Base-by-base conservation (phyloP, 139 green algal species). In the Chlorella sp. region DNA sequence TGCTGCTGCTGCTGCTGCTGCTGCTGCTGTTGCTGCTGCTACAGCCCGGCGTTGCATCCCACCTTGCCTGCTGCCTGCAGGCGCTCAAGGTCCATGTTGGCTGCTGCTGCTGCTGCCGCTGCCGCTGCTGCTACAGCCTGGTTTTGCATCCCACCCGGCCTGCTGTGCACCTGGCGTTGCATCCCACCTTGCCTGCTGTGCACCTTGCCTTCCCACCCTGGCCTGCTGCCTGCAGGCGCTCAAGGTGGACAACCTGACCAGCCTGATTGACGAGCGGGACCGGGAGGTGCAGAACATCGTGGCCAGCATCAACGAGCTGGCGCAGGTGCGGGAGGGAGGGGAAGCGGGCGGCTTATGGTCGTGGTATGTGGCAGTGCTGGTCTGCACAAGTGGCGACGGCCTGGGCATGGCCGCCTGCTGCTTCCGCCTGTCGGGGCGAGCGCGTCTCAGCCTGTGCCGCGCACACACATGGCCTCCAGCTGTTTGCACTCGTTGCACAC, bases 211-310 rank as follows among this genome's bases (percentile, higher is more conserved):
- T 30, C 7, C 43, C 32, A 1, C 40, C 36, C 60, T 34, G 40
- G 40, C 32, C 28, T 69, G 9, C 46, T 54, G 46, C 46, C 51
- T 80, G 86, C 89, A 94, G 83, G 67, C 85, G 13, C 70, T 87
- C 62, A 76, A 90, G 44, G 86, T 87, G 48, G 89, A 90, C 76
- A 89, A 58, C 36, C 76, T 90, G 67, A 84, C 92, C 24, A 87
- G 81, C 30, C 77, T 96, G 51, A 89, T 91, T 44, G 86, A 93
- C 32, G 93, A 99, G 90, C 89, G 96, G 11, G 95, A 99, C 77
- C 73, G 90, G 60, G 95, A 98, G 90, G 95, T 99, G 83, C 87
- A 85, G 44, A 93, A 94, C 78, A 96, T 98, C 44, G 51, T 96
- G 86, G 48, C 89, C 41, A 93, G 89, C 16, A 94, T 98, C 73